Conservation (phyloP, 2,329 filamentous ascomycete genomes). For the Alternaria burnsii region DNA sequence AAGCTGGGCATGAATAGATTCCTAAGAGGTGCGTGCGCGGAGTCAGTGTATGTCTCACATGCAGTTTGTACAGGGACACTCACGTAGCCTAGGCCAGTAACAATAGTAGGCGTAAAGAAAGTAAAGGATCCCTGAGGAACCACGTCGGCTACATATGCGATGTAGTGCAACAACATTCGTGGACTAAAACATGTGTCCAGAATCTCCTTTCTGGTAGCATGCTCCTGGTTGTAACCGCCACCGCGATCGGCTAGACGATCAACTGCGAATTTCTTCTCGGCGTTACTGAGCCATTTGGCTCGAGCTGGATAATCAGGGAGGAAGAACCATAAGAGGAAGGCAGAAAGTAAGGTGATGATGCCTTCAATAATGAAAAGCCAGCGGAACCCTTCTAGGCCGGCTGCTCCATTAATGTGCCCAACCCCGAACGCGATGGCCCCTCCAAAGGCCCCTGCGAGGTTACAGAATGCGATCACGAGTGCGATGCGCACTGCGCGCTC, state of each 20-base stretch:
- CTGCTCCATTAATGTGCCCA: constrained; percentile 50
- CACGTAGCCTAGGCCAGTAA: constrained; percentile 63
- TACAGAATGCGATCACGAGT: constrained; percentile 34
- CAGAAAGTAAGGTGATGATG: constrained; percentile 16
- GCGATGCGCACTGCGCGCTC: constrained; percentile 67
- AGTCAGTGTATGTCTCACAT: no score
- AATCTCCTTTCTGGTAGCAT: constrained; percentile 1
- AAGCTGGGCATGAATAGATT: constrained; percentile 66
- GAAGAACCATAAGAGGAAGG: constrained; percentile 53
- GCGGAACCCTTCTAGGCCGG: constrained; percentile 43
- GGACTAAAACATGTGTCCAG: constrained; percentile 2
- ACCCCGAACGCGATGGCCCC: constrained; percentile 63
- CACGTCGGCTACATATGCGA: constrained; percentile 7
- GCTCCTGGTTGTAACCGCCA: constrained; percentile 8
- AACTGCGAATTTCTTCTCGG: constrained; percentile 11
- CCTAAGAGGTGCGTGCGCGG: no score
- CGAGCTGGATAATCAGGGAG: constrained; percentile 61
- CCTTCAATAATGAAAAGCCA: constrained; percentile 29
- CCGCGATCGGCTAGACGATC: constrained; percentile 5
- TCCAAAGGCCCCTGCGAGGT: constrained; percentile 63
- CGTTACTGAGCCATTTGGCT: constrained; percentile 52
- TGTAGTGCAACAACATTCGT: constrained; percentile 7
- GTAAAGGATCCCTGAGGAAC: constrained; percentile 53
- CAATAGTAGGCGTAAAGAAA: constrained; percentile 71
- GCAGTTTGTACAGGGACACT: no score